A percentile compares a stretch with the other conserved stretches of the same genome.
These are phyloP conservation scores for Microcyclospora tardicrescens DNA, from an alignment of 2,329 filamentous ascomycete genomes.

Conservation along the genomic window DNA sequence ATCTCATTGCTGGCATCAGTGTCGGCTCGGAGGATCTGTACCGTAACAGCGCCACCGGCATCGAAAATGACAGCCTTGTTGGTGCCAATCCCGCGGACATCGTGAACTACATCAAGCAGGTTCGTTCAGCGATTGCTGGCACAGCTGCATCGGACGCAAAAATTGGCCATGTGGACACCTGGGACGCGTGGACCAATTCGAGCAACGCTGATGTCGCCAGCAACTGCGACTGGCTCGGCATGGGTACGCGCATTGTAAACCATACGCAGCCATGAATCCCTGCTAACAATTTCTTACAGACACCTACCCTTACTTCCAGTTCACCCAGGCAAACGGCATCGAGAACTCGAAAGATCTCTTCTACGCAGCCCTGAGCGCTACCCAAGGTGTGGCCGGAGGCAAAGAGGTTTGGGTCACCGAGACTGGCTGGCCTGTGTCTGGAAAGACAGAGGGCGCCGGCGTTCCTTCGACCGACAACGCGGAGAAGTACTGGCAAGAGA, in stretches of 20 bases:
- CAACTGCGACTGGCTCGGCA: constrained; percentile 63
- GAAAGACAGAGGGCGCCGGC: constrained; percentile 47
- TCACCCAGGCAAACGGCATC: constrained; percentile 53
- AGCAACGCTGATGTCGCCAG: constrained; percentile 59
- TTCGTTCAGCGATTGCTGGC: constrained; percentile 49
- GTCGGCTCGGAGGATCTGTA: constrained; percentile 69
- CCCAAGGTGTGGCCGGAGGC: constrained; percentile 43
- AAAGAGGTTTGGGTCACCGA: constrained; percentile 80
- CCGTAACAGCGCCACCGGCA: constrained; percentile 54
- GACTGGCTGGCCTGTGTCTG: constrained; percentile 74
- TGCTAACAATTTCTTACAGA: constrained; percentile 24
- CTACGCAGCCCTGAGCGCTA: constrained; percentile 50
- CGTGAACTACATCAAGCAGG: constrained; percentile 56
- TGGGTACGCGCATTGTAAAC: constrained; percentile 30
- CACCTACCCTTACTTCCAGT: constrained; percentile 63
- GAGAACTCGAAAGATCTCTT: constrained; percentile 53
- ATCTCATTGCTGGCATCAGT: constrained; percentile 60
- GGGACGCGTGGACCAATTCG: constrained; percentile 58
- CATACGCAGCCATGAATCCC: too few species aligned
- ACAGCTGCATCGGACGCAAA: constrained; percentile 43
- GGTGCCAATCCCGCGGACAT: constrained; percentile 52
- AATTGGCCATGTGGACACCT: constrained; percentile 81
- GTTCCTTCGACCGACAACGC: constrained; percentile 56
- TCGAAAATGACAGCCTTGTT: constrained; percentile 46
- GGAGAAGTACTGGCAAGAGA: constrained; percentile 63